Conservation (phyloP, 1,284 basidiomycete species). For the Malassezia sp. region DNA sequence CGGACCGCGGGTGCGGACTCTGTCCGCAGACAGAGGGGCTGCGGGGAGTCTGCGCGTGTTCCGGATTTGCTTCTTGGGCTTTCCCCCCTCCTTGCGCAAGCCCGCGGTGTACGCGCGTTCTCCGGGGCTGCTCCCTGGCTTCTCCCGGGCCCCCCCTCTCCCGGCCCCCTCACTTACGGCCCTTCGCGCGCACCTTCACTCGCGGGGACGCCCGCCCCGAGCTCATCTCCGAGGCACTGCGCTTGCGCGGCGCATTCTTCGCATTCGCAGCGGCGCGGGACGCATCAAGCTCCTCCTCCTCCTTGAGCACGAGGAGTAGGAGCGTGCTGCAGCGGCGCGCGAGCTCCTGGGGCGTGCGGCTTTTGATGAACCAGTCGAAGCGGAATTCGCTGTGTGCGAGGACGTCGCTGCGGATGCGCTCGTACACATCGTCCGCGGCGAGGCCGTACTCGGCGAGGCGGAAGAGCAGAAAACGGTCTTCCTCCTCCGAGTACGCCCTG, state of each 20-base stretch:
- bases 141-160: too few species aligned
- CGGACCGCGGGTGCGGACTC: too few species aligned
- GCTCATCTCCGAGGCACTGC: slow-evolving; percentile 3
- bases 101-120: too few species aligned
- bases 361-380: slow-evolving; percentile 97
- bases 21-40: too few species aligned
- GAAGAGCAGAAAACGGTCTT: slow-evolving; percentile 87
- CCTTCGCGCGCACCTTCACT: too few species aligned
- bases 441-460: slow-evolving; percentile 85
- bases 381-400: slow-evolving; percentile 84
- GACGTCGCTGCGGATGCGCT: slow-evolving; percentile 90
- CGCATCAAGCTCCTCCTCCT: slow-evolving; percentile 51
- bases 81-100: too few species aligned
- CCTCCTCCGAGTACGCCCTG: slow-evolving; percentile 90
- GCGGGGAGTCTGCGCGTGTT: too few species aligned
- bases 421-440: slow-evolving; percentile 81
- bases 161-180: too few species aligned
- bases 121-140: too few species aligned
- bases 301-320: slow-evolving; percentile 77
- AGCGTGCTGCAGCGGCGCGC: slow-evolving; percentile 79
- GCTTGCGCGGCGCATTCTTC: slow-evolving; percentile 6
- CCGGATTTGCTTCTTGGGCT: too few species aligned
- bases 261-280: slow-evolving; percentile 7
- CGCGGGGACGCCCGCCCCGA: too few species aligned
- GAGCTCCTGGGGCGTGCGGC: slow-evolving; percentile 78